Conservation (phyloP, 2,329 filamentous ascomycete genomes). For the Penicillium expansum region DNA sequence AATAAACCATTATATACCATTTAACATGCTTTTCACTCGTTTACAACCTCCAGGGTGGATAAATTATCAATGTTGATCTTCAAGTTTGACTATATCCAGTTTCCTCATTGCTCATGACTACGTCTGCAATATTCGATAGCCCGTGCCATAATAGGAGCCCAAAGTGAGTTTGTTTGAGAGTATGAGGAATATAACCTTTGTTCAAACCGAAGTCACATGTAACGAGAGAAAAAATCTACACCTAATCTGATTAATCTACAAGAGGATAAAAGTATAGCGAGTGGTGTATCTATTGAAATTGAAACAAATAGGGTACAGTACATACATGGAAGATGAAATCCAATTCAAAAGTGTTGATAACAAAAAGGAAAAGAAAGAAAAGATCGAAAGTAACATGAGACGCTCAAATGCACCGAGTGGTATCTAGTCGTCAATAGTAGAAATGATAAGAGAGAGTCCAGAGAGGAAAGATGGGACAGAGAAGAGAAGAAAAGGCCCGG, state of each 20-base stretch:
- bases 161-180: neutral
- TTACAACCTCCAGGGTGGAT: neutral
- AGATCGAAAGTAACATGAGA: constrained; percentile 13
- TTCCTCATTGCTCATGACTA: neutral
- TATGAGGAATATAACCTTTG: neutral
- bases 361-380: constrained; percentile 2
- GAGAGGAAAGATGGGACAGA: constrained; percentile 1
- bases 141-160: no score
- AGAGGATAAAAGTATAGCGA: neutral
- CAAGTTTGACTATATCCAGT: neutral
- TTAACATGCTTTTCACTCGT: neutral
- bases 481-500: constrained; percentile 2
- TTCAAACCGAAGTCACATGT: neutral
- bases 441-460: constrained; percentile 1
- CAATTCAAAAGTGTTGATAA: neutral
- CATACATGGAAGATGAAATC: neutral
- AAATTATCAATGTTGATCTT: neutral
- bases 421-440: constrained; percentile 26
- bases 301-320: neutral
- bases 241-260: neutral
- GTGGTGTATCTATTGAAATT: neutral
- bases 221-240: no score
- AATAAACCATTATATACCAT: neutral
- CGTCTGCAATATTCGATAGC: neutral
- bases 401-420: constrained; percentile 30